phyloP scores from a whole-genome alignment of 495 filamentous ascomycete genomes.

The Elasticomyces elasticus region DNA sequence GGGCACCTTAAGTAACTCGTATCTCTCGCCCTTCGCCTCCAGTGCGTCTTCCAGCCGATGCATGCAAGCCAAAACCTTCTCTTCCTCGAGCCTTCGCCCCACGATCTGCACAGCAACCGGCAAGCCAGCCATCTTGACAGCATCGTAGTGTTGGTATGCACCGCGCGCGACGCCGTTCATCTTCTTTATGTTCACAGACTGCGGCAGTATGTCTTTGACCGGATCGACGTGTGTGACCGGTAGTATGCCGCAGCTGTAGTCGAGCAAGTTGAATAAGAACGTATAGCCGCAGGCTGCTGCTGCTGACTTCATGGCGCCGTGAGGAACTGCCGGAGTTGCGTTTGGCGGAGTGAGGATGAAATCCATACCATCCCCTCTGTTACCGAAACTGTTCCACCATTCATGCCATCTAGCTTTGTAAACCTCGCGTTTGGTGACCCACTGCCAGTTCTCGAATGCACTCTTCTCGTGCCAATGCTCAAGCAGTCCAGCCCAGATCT shows the following conservation, averaged over 20 bases:
- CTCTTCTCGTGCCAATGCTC: slow-evolving; percentile 59
- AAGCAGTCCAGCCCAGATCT: slow-evolving; percentile 68
- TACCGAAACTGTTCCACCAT: slow-evolving; percentile 54
- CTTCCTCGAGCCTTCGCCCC: slow-evolving; percentile 75
- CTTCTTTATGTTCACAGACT: slow-evolving; percentile 54
- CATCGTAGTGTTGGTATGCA: slow-evolving; percentile 83
- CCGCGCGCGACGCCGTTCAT: slow-evolving; percentile 70
- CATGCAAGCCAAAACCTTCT: slow-evolving; percentile 86
- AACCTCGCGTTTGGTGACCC: slow-evolving; percentile 64
- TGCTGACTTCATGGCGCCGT: slow-evolving; percentile 75
- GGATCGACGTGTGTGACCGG: slow-evolving; percentile 80
- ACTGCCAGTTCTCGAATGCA: slow-evolving; percentile 69
- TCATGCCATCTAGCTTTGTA: slow-evolving; percentile 69
- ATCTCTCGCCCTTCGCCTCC: slow-evolving; percentile 26
- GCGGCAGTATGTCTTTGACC: slow-evolving; percentile 52
- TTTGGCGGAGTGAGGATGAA: slow-evolving; percentile 79
- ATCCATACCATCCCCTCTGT: slow-evolving; percentile 49
- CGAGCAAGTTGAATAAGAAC: slow-evolving; percentile 87
- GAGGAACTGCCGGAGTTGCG: slow-evolving; percentile 81
- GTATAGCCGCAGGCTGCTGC: slow-evolving; percentile 90
- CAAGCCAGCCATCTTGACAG: slow-evolving; percentile 70
- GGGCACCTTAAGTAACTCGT: slow-evolving; percentile 18
- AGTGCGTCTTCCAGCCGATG: slow-evolving; percentile 62
- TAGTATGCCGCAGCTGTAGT: slow-evolving; percentile 77
- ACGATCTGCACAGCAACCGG: slow-evolving; percentile 84